Evolutionary conservation across 768 basidiomycete genomes (phyloP).

Genomic region (Tricholoma sp.): DNA sequence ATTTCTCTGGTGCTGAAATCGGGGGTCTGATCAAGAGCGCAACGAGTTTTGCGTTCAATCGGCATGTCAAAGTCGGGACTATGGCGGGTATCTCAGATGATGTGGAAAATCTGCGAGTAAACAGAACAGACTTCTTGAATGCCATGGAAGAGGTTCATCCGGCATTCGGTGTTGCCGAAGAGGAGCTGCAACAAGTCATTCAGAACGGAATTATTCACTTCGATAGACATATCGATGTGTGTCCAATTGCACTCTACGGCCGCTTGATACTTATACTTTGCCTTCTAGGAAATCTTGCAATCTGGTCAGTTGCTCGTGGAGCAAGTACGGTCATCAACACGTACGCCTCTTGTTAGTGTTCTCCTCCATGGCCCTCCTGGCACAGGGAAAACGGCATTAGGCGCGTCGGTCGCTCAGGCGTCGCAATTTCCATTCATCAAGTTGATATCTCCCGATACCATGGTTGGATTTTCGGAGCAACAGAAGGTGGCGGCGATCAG

Average conservation of each 20-base stretch:
- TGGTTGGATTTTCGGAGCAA: slow-evolving; percentile 93
- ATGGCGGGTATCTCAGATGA: slow-evolving; percentile 96
- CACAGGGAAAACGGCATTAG: slow-evolving; percentile 92
- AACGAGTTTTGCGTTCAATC: slow-evolving; percentile 94
- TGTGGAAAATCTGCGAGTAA: slow-evolving; percentile 88
- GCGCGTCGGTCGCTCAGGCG: slow-evolving; percentile 86
- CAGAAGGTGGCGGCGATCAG: slow-evolving; percentile 90
- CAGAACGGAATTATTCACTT: slow-evolving; percentile 97
- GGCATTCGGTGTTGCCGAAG: slow-evolving; percentile 96
- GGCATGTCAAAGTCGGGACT: slow-evolving; percentile 97
- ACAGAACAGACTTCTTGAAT: slow-evolving; percentile 78
- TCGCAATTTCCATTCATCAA: slow-evolving; percentile 99
- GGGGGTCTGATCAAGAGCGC: slow-evolving; percentile 96
- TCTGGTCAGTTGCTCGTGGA: slow-evolving; percentile 88
- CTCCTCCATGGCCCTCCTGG: slow-evolving; percentile 87
- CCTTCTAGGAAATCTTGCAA: slow-evolving; percentile 69
- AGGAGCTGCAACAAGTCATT: slow-evolving; percentile 88
- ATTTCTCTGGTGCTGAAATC: slow-evolving; percentile 97
- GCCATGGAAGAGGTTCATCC: slow-evolving; percentile 94
- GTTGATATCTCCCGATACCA: slow-evolving; percentile 89
- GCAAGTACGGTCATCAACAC: slow-evolving; percentile 84
- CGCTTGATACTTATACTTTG: not conserved
- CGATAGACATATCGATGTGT: slow-evolving; percentile 67
- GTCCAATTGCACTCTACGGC: slow-evolving; percentile 21
- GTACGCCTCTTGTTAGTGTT: slow-evolving; percentile 89